Percentiles rank a stretch among this genome's conserved stretches.
phyloP scores from a whole-genome alignment of 345 rosid species.

The Syzygium jambos region DNA sequence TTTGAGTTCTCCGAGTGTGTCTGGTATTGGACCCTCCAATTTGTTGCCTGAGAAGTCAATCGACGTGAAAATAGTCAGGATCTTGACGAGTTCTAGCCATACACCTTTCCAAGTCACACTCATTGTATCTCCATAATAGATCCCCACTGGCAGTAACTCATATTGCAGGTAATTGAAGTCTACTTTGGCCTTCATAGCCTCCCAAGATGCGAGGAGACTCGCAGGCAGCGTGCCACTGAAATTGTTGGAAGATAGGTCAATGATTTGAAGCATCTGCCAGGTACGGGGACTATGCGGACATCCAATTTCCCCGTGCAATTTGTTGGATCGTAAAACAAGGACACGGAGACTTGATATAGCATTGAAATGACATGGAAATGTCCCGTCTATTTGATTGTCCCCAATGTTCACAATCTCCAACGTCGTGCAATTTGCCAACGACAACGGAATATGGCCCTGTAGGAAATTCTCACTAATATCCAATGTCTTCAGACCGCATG shows the following conservation, averaged over 20 bases:
- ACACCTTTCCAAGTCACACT: constrained; percentile 32
- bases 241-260: constrained; percentile 25
- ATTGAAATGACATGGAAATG: constrained; percentile 24
- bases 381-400: constrained; percentile 16
- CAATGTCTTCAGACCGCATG: constrained; percentile 12
- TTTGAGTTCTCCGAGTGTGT: constrained; percentile 1
- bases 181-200: not conserved
- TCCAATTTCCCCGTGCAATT: constrained; percentile 13
- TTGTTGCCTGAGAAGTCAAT: not conserved
- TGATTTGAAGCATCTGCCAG: constrained; percentile 27
- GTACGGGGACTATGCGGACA: not conserved
- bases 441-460: constrained; percentile 13
- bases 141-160: not conserved
- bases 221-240: constrained; percentile 3
- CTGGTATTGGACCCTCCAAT: constrained; percentile 9
- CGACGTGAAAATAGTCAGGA: not conserved
- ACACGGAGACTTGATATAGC: constrained; percentile 10
- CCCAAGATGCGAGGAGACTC: not conserved
- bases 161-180: not conserved
- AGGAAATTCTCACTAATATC: constrained; percentile 25
- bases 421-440: constrained; percentile 8
- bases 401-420: constrained; percentile 31
- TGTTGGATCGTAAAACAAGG: constrained; percentile 23
- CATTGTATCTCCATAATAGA: constrained; percentile 2
- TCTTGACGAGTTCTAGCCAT: constrained; percentile 10